Evolutionary conservation across 1,284 basidiomycete species (phyloP).

Genomic region (Malassezia restricta): DNA sequence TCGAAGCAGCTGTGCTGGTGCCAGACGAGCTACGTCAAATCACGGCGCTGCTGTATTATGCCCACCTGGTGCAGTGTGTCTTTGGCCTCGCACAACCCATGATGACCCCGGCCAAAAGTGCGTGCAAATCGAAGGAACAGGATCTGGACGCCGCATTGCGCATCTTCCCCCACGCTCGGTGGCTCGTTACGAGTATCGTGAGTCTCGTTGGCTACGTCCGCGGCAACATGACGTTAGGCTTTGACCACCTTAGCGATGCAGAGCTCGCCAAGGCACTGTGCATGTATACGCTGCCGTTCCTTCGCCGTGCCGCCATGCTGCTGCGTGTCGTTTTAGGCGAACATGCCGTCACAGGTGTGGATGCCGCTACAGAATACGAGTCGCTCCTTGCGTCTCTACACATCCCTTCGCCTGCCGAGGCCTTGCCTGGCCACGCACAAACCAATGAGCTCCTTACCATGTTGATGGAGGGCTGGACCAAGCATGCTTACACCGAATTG

Average conservation of each 20-base stretch:
- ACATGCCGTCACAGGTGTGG: background rate
- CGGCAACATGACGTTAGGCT: constrained; percentile 44
- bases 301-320: constrained; percentile 77
- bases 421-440: constrained; percentile 30
- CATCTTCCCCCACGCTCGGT: constrained; percentile 42
- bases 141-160: background rate
- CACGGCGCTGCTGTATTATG: constrained; percentile 44
- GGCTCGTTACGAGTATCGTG: constrained; percentile 41
- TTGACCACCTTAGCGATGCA: constrained; percentile 39
- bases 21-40: constrained; percentile 35
- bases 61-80: constrained; percentile 36
- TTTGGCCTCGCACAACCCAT: constrained; percentile 44
- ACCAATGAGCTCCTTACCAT: constrained; percentile 38
- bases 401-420: constrained; percentile 31
- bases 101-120: constrained; percentile 23
- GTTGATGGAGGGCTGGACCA: constrained; percentile 44
- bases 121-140: background rate
- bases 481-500: constrained; percentile 40
- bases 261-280: constrained; percentile 70
- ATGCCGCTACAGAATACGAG: constrained; percentile 23
- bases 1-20: constrained; percentile 37
- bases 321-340: constrained; percentile 56
- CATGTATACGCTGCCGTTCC: constrained; percentile 78
- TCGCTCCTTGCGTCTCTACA: constrained; percentile 26
- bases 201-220: constrained; percentile 42